Evolutionary conservation across 116 monocot genomes (phyloP), one percentile per base, ranked within the genome.

Genomic region (Papilionanthe hybrid): DNA sequence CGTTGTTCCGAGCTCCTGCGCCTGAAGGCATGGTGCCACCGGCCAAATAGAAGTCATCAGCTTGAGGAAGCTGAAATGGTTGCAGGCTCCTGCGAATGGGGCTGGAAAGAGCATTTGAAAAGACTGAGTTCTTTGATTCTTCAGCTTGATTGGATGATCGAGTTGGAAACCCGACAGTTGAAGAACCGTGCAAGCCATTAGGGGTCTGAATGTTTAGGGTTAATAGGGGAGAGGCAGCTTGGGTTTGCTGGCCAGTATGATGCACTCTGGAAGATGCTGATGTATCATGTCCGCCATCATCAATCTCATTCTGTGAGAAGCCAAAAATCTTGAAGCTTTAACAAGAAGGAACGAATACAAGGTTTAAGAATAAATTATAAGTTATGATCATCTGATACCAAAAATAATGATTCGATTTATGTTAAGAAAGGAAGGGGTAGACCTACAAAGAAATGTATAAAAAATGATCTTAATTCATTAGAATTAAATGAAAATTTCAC

Each of bases 21-120:
- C 86, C 86, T 72, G 67, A 3, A 42, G 81, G 71, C 29, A 75
- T 8, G 57, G 32, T 32, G 27, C 7, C 63, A 72, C 81, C 78
- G 65, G 48, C 78, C 55, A 78, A 37, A 75, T 42, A 78, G 7
- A 60, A 65, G 58, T 80, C 83, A 9, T 73, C 79, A 53, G 67
- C 76, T 45, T 87, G 88, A n/a, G 85, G 72, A 7, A 90, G 53
- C 0, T 90, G 92, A 77, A 80, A 89, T 3, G 84, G 79, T 45
- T 95, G 92, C 30, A 89, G 87, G 65, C 84, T 87, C 74, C 80
- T 76, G 13, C 85, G 87, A 43, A 89, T 72, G 12, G 89, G 84
- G 71, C 92, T 87, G 58, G 95, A 90, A 43, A 90, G 79, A 7
- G 90, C 89, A 81, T 89, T 96, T 43, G 96, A 82, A 82, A 93